phyloP scores from a whole-genome alignment of 1,284 basidiomycete genomes.

The Heterobasidion parviporum region DNA sequence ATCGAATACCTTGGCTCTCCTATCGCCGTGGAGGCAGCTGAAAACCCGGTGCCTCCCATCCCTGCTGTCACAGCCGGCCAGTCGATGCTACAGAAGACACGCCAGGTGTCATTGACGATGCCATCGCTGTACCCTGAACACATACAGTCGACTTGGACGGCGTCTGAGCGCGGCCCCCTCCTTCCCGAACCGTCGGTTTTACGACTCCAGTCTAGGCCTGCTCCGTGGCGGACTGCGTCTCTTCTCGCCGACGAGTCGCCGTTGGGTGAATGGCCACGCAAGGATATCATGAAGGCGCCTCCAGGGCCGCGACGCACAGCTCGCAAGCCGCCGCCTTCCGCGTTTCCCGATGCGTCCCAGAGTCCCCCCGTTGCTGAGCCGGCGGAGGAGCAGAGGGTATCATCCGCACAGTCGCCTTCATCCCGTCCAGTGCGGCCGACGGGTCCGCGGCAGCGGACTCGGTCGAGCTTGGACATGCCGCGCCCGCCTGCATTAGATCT shows the following conservation, averaged over 20 bases:
- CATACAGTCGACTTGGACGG: conserved; percentile 21
- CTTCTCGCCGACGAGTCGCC: conserved; percentile 26
- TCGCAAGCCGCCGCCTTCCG: not conserved
- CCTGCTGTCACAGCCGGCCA: not conserved
- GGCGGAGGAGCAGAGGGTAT: not conserved
- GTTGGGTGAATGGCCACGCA: conserved; percentile 49
- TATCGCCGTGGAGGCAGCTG: not conserved
- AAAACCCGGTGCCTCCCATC: not conserved
- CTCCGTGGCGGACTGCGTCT: conserved; percentile 16
- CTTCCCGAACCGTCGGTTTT: not conserved
- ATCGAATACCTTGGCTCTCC: conserved; percentile 24
- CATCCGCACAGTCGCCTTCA: not conserved
- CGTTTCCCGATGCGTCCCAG: not conserved
- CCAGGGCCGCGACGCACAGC: not conserved
- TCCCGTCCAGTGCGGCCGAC: not conserved
- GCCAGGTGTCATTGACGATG: not conserved
- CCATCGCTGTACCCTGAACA: conserved; percentile 15
- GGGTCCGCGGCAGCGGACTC: not conserved
- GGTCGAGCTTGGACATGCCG: not conserved
- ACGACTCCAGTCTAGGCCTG: conserved; percentile 2
- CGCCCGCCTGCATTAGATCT: not conserved
- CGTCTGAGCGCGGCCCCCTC: not conserved
- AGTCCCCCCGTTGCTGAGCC: not conserved
- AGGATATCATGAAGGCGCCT: conserved; percentile 34
- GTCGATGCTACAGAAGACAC: not conserved